phyloP scores from a whole-genome alignment of 768 basidiomycete species.

The Glaciozyma antarctica region DNA sequence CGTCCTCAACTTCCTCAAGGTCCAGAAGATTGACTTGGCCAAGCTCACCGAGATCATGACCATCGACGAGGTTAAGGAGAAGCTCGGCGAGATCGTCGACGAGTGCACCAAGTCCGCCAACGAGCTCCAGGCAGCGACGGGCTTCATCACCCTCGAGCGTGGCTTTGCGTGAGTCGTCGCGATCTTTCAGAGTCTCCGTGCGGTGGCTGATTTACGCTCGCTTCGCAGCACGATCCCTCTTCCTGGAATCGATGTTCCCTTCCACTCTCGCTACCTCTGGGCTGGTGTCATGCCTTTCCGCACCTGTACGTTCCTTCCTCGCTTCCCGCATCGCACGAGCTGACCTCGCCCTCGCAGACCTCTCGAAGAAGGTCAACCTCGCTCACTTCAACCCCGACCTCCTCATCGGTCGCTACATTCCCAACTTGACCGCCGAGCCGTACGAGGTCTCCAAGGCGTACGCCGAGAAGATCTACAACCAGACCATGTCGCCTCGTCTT shows the following conservation, averaged over 20 bases:
- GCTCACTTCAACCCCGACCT: conserved; percentile 86
- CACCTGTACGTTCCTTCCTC: conserved; percentile 6
- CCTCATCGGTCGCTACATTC: conserved; percentile 89
- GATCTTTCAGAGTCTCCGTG: conserved; percentile 52
- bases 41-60: conserved; percentile 80
- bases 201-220: background rate
- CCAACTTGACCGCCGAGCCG: conserved; percentile 84
- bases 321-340: background rate
- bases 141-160: conserved; percentile 86
- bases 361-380: conserved; percentile 96
- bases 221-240: conserved; percentile 33
- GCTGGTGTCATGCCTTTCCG: conserved; percentile 44
- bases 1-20: conserved; percentile 79
- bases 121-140: conserved; percentile 62
- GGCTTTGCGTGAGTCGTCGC: conserved; percentile 61
- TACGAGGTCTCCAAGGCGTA: conserved; percentile 78
- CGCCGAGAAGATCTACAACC: conserved; percentile 89
- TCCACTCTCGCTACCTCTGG: conserved; percentile 99
- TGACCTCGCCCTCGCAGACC: conserved; percentile 47
- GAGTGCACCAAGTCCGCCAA: conserved; percentile 65
- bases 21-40: conserved; percentile 62
- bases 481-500: conserved; percentile 88
- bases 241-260: conserved; percentile 96
- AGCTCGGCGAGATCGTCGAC: conserved; percentile 83
- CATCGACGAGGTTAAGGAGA: conserved; percentile 89